Evolutionary conservation across 2,329 filamentous ascomycete species (phyloP), one percentile per base, ranked within the genome.

Genomic region (Fusarium abutilonis): DNA sequence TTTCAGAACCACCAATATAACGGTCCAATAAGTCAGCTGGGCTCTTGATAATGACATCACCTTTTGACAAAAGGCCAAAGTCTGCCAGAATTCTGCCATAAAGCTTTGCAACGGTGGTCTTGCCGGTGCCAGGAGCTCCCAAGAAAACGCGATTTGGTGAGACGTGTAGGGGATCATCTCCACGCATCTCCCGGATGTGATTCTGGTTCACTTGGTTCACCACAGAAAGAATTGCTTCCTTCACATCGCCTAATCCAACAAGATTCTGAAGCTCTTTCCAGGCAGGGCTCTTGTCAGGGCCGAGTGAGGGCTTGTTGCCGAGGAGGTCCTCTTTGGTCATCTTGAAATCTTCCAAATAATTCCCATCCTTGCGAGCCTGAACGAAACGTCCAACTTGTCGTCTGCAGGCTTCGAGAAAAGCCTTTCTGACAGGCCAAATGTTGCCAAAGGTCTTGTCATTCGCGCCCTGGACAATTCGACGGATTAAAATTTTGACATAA

Each of bases 91-190:
- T 88, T 35, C 80, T 77, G 0, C 88, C 89, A 63, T 92, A 92
- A 0, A 91, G 73, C 69, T 89, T 90, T 0, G 88, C 90, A 0
- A 92, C 87, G 0, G 87, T 86, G 0, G 89, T 92, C 69, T 92
- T 92, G 0, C 89, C 89, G 0, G 89, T 92, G 0, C 90, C 89
- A 0, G 90, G 89, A 6, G 81, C 82, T 0, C 90, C 90, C 2
- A 91, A 71, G 57, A 92, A 91, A n/a, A 91, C 83, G 7, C 81
- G 79, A 70, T 91, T 92, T 0, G 91, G 77, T 0, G 81, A 84
- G 54, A 84, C 83, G 50, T 86, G 75, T 1, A 91, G 74, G 0
- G 80, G 73, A 0, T 81, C 78, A 66, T 87, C 78, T 58, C 90
- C 88, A 0, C 78, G 67, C 1, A 92, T 74, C 67, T 92, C 89